Conservation (phyloP, 345 rosid genomes). For the Hevea brasiliensis region DNA sequence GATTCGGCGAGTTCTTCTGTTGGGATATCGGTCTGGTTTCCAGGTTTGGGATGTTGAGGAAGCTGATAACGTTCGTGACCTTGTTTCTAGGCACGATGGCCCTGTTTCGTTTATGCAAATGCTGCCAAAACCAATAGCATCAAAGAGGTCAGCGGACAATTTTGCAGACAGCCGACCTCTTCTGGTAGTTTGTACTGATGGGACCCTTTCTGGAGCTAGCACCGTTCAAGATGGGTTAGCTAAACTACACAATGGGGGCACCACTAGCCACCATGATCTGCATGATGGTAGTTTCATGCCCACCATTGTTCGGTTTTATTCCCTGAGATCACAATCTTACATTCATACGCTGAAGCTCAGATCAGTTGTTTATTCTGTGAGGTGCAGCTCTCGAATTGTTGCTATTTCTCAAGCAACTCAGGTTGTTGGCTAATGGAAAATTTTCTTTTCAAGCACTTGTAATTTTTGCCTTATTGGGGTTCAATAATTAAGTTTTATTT, state of each 20-base stretch:
- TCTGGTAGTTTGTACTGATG: conserved; percentile 68
- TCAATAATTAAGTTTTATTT: conserved; percentile 16
- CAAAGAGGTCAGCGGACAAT: conserved; percentile 44
- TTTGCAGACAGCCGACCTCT: conserved; percentile 67
- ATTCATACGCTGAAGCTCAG: conserved; percentile 73
- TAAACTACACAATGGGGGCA: conserved; percentile 37
- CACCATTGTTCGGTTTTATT: conserved; percentile 66
- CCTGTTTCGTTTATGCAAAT: conserved; percentile 82
- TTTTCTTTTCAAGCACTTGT: not conserved
- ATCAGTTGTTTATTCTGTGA: conserved; percentile 68
- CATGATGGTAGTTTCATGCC: conserved; percentile 46
- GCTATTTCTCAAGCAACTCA: conserved; percentile 76
- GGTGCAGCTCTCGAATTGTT: conserved; percentile 89
- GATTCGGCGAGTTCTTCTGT: conserved; percentile 63
- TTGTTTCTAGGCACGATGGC: conserved; percentile 78
- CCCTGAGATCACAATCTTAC: conserved; percentile 74
- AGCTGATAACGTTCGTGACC: conserved; percentile 66
- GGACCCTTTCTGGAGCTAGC: conserved; percentile 40
- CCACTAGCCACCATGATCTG: conserved; percentile 39
- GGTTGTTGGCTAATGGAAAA: conserved; percentile 41
- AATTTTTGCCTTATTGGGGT: not conserved
- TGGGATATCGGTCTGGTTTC: conserved; percentile 82
- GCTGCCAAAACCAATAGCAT: conserved; percentile 58
- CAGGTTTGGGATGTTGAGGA: conserved; percentile 99
- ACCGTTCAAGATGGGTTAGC: conserved; percentile 42